A percentile compares a stretch with the other conserved stretches of the same genome.
phyloP scores from a whole-genome alignment of 495 filamentous ascomycete genomes.

The Ramalina intermedia region DNA sequence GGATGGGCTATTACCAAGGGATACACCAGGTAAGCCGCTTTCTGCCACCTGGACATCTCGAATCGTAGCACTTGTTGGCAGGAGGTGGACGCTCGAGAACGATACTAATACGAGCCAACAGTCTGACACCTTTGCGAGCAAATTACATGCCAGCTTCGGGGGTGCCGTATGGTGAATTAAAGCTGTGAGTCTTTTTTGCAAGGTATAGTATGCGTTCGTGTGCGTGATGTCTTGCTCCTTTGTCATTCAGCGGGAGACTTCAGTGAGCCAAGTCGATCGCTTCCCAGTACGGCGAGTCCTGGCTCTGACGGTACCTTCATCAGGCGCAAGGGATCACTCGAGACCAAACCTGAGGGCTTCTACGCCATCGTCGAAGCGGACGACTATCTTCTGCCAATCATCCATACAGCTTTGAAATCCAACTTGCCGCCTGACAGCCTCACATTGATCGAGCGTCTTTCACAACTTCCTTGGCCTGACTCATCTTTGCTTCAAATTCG shows the following conservation, averaged over 20 bases:
- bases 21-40: constrained; percentile 58
- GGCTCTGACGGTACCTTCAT: too few relatives aligned
- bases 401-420: constrained; percentile 52
- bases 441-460: constrained; percentile 30
- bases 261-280: too few relatives aligned
- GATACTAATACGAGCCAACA: constrained; percentile 21
- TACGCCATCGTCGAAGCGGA: constrained; percentile 72
- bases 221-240: too few relatives aligned
- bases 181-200: constrained; percentile 57
- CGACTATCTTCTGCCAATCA: constrained; percentile 68
- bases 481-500: constrained; percentile 61
- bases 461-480: constrained; percentile 27
- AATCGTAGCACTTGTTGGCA: too few relatives aligned
- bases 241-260: too few relatives aligned
- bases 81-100: background rate
- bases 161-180: constrained; percentile 56
- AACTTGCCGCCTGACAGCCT: constrained; percentile 36
- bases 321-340: too few relatives aligned
- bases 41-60: background rate
- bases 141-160: constrained; percentile 76
- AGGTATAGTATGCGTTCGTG: too few relatives aligned
- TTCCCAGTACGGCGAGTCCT: too few relatives aligned
- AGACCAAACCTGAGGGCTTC: constrained; percentile 21
- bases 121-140: constrained; percentile 79
- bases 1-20: constrained; percentile 86